Percentiles rank a stretch among this genome's conserved stretches.
Conservation (phyloP, 768 basidiomycete species). For the Podaxis sp. region DNA sequence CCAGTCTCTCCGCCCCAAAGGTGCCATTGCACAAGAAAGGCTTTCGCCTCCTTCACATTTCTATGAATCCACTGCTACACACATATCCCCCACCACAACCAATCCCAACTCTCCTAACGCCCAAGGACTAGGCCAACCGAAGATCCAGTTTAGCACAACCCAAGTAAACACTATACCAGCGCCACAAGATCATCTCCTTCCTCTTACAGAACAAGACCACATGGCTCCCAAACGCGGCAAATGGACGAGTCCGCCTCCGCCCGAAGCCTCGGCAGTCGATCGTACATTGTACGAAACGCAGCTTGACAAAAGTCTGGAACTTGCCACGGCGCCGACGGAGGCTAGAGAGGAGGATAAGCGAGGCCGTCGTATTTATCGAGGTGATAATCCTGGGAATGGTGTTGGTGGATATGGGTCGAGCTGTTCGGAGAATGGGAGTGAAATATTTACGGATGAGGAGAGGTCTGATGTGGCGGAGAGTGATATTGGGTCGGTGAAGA, state of each 20-base stretch:
- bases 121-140: neutral
- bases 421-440: constrained; percentile 43
- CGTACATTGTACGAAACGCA: constrained; percentile 67
- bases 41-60: constrained; percentile 55
- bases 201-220: constrained; percentile 55
- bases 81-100: neutral
- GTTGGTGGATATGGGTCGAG: constrained; percentile 16
- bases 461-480: constrained; percentile 59
- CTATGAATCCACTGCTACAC: constrained; percentile 39
- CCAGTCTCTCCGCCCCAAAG: constrained; percentile 54
- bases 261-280: constrained; percentile 66
- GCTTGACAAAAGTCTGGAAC: constrained; percentile 60
- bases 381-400: neutral
- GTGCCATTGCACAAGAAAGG: constrained; percentile 31
- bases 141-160: neutral
- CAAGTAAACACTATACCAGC: no score
- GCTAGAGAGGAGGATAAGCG: no score
- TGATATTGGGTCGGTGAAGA: constrained; percentile 66
- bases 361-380: neutral
- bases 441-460: constrained; percentile 67
- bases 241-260: constrained; percentile 86
- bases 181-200: neutral
- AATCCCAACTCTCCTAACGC: neutral
- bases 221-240: constrained; percentile 80
- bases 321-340: constrained; percentile 50